Conservation (phyloP, 2,329 filamentous ascomycete genomes). For the Fulvia fulva region DNA sequence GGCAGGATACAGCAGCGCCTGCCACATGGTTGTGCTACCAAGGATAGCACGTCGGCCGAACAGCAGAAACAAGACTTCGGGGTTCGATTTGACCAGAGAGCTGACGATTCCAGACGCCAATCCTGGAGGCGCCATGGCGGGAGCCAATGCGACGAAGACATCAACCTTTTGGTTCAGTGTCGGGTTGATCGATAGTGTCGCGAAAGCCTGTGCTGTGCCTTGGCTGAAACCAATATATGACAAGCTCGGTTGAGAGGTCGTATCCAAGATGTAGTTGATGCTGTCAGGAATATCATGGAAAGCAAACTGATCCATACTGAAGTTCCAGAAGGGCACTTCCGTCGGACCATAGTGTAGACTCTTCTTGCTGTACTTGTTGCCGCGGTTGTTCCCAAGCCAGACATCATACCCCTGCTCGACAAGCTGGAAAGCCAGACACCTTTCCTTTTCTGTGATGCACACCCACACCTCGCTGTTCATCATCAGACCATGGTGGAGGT, state of each 20-base stretch:
- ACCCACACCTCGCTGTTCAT: conserved; percentile 99
- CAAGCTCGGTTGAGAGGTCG: conserved; percentile 75
- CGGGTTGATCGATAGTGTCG: conserved; percentile 85
- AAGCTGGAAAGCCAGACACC: conserved; percentile 82
- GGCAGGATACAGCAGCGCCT: conserved; percentile 88
- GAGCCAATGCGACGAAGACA: conserved; percentile 91
- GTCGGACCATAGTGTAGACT: conserved; percentile 71
- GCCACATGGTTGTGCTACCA: conserved; percentile 94
- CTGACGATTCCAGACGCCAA: conserved; percentile 87
- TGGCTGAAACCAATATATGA: conserved; percentile 98
- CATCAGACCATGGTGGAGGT: conserved; percentile 89
- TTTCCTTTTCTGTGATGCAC: conserved; percentile 78
- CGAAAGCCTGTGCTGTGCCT: conserved; percentile 94
- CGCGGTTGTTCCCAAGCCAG: conserved; percentile 95
- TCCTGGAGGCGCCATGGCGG: conserved; percentile 92
- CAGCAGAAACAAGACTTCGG: conserved; percentile 84
- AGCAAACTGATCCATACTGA: conserved; percentile 97
- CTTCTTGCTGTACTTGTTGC: conserved; percentile 99
- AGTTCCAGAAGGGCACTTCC: conserved; percentile 84
- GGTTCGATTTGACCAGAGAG: conserved; percentile 87
- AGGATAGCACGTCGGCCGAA: conserved; percentile 91
- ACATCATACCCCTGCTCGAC: conserved; percentile 93
- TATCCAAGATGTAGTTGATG: conserved; percentile 84
- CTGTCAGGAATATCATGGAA: conserved; percentile 96
- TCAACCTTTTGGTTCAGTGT: conserved; percentile 89